phyloP scores from a whole-genome alignment of 805 yeast species.

The Myxozyma sirexii region DNA sequence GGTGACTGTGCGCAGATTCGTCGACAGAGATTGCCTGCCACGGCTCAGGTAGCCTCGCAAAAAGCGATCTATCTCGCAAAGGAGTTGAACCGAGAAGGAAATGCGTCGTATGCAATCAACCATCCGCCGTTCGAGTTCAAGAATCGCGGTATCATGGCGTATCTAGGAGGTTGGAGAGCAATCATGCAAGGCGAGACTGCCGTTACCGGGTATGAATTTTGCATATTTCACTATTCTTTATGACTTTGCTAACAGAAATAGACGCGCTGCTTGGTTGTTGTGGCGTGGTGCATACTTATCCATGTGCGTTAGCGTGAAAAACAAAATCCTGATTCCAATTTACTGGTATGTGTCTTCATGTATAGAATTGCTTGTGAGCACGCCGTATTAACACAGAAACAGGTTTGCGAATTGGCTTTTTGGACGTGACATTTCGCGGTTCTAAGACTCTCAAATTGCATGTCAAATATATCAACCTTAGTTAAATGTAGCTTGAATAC shows the following conservation, averaged over 20 bases:
- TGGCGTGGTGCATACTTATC: slow-evolving; percentile 69
- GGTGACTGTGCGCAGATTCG: slow-evolving; percentile 72
- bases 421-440: slow-evolving; percentile 33
- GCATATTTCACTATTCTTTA: background rate
- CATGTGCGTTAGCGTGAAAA: slow-evolving; percentile 32
- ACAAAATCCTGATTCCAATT: slow-evolving; percentile 30
- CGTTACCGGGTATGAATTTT: slow-evolving; percentile 22
- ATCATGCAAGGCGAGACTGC: slow-evolving; percentile 27
- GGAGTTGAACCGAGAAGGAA: slow-evolving; percentile 57
- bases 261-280: slow-evolving; percentile 64
- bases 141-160: slow-evolving; percentile 69
- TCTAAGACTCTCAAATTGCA: too few species aligned
- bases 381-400: background rate
- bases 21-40: slow-evolving; percentile 68
- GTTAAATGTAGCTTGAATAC: too few species aligned
- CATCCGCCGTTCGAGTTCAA: slow-evolving; percentile 61
- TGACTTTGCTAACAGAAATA: background rate
- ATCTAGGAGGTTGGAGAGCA: slow-evolving; percentile 50
- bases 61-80: slow-evolving; percentile 68
- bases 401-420: slow-evolving; percentile 29
- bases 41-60: slow-evolving; percentile 70
- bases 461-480: too few species aligned
- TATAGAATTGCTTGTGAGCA: background rate
- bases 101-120: slow-evolving; percentile 51
- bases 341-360: slow-evolving; percentile 19